These are phyloP conservation scores for Planoprotostelium fungivorum DNA, from an alignment of 78 protist species.

Conservation along the genomic window DNA sequence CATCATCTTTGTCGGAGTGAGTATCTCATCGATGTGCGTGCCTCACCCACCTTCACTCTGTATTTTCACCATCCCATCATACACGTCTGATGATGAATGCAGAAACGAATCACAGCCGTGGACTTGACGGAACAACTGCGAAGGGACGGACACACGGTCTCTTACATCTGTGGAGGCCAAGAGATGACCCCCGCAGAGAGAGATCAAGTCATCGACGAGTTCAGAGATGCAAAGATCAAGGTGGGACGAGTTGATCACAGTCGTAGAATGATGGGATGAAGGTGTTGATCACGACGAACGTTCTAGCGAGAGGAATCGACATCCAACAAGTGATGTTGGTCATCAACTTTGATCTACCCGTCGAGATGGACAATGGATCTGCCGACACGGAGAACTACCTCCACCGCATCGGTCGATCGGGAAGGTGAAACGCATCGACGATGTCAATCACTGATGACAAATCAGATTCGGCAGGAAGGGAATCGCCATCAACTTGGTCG, in stretches of 20 bases:
- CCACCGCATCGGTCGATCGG: slow-evolving; percentile 82
- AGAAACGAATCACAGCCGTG: slow-evolving; percentile 6
- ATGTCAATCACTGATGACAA: not conserved
- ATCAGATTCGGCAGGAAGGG: slow-evolving; percentile 44
- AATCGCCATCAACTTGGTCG: slow-evolving; percentile 28
- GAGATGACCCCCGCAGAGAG: slow-evolving; percentile 22
- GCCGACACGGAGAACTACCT: slow-evolving; percentile 51
- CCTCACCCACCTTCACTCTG: slow-evolving; percentile 66
- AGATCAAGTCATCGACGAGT: slow-evolving; percentile 17
- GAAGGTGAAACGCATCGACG: slow-evolving; percentile 31
- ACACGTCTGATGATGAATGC: not conserved
- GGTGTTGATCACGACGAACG: slow-evolving; percentile 80
- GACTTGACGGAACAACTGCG: slow-evolving; percentile 6
- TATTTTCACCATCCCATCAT: not conserved
- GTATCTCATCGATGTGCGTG: slow-evolving; percentile 36
- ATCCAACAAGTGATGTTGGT: slow-evolving; percentile 66
- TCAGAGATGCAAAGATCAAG: slow-evolving; percentile 35
- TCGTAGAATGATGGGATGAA: not conserved
- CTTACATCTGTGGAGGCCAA: slow-evolving; percentile 18
- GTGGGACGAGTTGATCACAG: not conserved
- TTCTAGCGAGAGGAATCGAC: slow-evolving; percentile 88
- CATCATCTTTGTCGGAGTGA: slow-evolving; percentile 74
- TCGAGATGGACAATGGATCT: not conserved
- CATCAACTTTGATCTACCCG: slow-evolving; percentile 57
- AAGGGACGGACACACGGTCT: slow-evolving; percentile 29